phyloP scores from a whole-genome alignment of 345 rosid species.

The Populus tremula region DNA sequence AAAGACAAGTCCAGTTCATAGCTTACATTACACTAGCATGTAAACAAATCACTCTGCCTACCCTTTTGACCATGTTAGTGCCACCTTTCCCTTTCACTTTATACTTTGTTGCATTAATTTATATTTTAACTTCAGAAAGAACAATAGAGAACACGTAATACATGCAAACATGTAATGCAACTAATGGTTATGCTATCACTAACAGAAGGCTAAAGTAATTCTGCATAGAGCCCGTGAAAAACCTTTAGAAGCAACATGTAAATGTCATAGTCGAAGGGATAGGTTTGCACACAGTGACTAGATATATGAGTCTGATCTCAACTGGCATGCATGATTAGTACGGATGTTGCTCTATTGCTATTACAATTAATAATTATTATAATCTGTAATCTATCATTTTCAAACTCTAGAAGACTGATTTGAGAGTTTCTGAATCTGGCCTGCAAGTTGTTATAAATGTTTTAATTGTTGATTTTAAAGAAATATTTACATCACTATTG shows the following conservation, averaged over 20 bases:
- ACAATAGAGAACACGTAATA: constrained; percentile 22
- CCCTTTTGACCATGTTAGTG: constrained; percentile 60
- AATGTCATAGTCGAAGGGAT: not conserved
- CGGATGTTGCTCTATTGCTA: not conserved
- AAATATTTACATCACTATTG: not conserved
- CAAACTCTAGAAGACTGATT: not conserved
- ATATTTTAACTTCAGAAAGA: not conserved
- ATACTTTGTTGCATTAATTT: not conserved
- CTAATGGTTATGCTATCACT: constrained; percentile 21
- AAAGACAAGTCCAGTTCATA: constrained; percentile 53
- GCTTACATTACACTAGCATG: constrained; percentile 51
- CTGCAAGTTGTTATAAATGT: not conserved
- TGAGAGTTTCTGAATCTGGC: not conserved
- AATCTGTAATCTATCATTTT: not conserved
- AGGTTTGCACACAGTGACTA: constrained; percentile 1
- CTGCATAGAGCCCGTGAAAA: constrained; percentile 30
- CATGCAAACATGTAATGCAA: constrained; percentile 37
- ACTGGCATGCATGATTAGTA: constrained; percentile 18
- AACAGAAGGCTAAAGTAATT: not conserved
- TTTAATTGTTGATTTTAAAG: not conserved
- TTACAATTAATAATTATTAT: not conserved
- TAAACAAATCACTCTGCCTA: constrained; percentile 22
- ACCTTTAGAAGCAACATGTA: not conserved
- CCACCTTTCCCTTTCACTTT: constrained; percentile 32
- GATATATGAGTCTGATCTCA: not conserved